Evolutionary conservation across 306 rosid species (phyloP).

Genomic region (Pterocarpus santalinus): DNA sequence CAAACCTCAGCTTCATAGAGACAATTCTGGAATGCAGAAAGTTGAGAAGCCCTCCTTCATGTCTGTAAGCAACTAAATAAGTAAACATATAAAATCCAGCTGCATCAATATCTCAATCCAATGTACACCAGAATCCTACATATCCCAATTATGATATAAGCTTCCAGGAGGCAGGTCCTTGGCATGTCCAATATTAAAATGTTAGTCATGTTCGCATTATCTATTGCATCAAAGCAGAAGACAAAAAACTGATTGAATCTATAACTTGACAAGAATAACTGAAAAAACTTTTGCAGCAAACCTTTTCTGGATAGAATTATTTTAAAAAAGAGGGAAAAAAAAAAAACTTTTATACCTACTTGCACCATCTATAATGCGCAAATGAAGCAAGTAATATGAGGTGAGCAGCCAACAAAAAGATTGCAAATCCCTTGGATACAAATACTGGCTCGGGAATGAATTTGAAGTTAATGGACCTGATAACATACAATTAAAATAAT

Average conservation of each 20-base stretch:
- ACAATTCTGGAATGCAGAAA: constrained; percentile 72
- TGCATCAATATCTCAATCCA: constrained; percentile 34
- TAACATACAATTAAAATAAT: constrained; percentile 49
- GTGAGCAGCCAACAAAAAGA: constrained; percentile 77
- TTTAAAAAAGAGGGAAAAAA: background rate
- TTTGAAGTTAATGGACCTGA: constrained; percentile 97
- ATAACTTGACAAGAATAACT: constrained; percentile 27
- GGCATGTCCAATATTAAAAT: constrained; percentile 14
- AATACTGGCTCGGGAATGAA: constrained; percentile 88
- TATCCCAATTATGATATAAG: constrained; percentile 2
- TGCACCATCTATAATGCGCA: constrained; percentile 93
- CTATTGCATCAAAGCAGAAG: constrained; percentile 31
- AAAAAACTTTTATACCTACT: constrained; percentile 66
- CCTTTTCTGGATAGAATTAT: constrained; percentile 15
- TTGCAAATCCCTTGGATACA: constrained; percentile 82
- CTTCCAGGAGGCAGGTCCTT: background rate
- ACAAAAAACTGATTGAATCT: constrained; percentile 14
- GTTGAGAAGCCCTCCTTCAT: constrained; percentile 88
- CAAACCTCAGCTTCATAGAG: constrained; percentile 61
- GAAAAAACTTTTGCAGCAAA: constrained; percentile 13
- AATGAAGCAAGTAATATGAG: constrained; percentile 68
- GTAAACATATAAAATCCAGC: constrained; percentile 30
- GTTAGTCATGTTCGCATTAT: constrained; percentile 35
- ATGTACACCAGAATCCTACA: constrained; percentile 9
- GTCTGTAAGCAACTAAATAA: constrained; percentile 65